Base-by-base conservation (phyloP, 2,329 filamentous ascomycete genomes). In the Chrysosphaeria jannelii region DNA sequence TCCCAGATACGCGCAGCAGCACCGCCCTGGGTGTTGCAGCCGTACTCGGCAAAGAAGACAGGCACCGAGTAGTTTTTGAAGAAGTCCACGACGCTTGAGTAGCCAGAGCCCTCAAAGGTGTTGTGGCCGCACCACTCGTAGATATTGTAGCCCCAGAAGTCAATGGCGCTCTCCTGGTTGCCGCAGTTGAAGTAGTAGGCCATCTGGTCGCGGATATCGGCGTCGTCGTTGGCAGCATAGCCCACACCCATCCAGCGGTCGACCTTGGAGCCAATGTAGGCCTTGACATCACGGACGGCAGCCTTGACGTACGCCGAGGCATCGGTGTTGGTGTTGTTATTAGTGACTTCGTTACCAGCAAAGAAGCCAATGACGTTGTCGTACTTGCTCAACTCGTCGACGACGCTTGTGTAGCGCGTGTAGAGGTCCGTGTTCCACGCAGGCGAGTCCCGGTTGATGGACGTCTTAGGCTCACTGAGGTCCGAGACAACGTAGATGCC, bases 91-190 rank as follows among this genome's bases (percentile, higher is more conserved):
- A 81, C 71, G 27, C 64, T 56, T 32, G 68, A 54, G 48, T 79
- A 97, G 25, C 76, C 75, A 4, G 85, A 91, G 28, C 54, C 40
- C 17, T 53, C 39, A 50, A 70, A 85, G 37, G 53, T 62, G 39
- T 74, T 89, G 35, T 79, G 45, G 35, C 81, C 85, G 44, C 85
- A 97, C 85, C 85, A 97, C 25, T 79, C 89, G 59, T 97, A 97
- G 50, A 93, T 90, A 57, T 97, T 97, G 68, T 93, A 93, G 28
- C 85, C 85, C 74, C 79, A 97, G 56, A 88, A 93, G 48, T 97
- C 85, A 33, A 93, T 90, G 29, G 70, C 39, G 48, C 30, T 46
- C 6, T 52, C 48, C 16, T 52, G 41, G 29, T 61, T 45, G 29
- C 79, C 74, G 41, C 85, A 97, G 57, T 90, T 79, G 52, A 97